Evolutionary conservation across 2,329 filamentous ascomycete species (phyloP).

Genomic region (Colletotrichum destructivum): DNA sequence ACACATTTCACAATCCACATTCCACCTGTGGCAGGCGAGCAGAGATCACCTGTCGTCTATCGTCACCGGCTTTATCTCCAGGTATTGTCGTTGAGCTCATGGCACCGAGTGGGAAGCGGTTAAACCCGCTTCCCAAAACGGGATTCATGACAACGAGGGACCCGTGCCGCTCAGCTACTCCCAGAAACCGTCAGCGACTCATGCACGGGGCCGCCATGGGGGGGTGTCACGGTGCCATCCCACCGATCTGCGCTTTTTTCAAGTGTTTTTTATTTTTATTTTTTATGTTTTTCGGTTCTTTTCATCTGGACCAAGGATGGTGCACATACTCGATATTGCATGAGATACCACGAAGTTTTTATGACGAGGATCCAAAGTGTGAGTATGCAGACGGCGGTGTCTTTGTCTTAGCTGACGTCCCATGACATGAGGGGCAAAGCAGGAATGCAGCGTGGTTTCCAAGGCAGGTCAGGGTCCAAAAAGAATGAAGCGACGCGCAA

Average conservation of each 20-base stretch:
- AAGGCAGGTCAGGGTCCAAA: not conserved
- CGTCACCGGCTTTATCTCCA: not conserved
- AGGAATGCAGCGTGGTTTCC: constrained; percentile 5
- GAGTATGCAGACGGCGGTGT: no score
- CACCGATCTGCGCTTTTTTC: not conserved
- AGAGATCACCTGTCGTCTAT: not conserved
- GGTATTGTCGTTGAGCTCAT: not conserved
- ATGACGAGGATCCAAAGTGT: not conserved
- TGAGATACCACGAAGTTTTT: not conserved
- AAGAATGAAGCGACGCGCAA: constrained; percentile 1
- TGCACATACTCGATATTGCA: not conserved
- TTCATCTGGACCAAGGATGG: constrained; percentile 1
- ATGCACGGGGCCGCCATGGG: not conserved
- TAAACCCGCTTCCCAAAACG: not conserved
- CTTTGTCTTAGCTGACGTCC: not conserved
- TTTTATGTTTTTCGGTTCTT: no score
- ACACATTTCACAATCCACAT: not conserved
- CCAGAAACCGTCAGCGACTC: constrained; percentile 4
- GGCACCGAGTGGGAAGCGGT: no score
- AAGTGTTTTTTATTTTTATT: no score
- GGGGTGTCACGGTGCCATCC: constrained; percentile 14
- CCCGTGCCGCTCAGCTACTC: constrained; percentile 10
- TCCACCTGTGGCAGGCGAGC: constrained; percentile 1
- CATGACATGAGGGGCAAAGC: not conserved
- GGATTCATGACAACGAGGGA: constrained; percentile 5